Evolutionary conservation across 164 flowering plant species (phyloP), one percentile per base, ranked within the genome.

Genomic region (Protea cynaroides): DNA sequence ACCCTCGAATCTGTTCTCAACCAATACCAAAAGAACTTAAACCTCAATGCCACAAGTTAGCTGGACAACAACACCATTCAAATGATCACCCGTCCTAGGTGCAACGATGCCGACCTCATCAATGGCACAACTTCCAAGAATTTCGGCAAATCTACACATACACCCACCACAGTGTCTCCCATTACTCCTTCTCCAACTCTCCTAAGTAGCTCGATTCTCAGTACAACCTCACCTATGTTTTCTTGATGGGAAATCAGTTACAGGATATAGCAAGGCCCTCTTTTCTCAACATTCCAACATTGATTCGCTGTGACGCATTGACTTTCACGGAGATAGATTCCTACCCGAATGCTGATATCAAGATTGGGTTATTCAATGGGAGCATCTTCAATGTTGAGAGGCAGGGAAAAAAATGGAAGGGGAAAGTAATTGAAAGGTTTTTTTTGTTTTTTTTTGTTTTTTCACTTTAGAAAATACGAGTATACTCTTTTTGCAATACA

Each of bases 251-350:
- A 7, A 22, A 78, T 71, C 69, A 61, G 62, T 63, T 71, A 64
- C 58, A 73, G 19, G 76, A 72, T 17, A 67, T 68, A 54, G 81
- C 7, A 61, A 65, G 29, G 0, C 65, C 23, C 78, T 74, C 14
- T 84, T 87, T 66, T 14, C 52, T 19, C 74, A 81, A 78, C 94
- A 0, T 90, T 90, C 59, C 53, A 74, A 7, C 78, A 86, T 63
- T 90, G 96, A 94, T 68, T 86, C 10, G 61, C 65, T 12, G 90
- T 78, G 43, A 82, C 84, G 8, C 81, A 38, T 72, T 90, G 59
- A 80, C 47, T 17, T 87, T 90, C 66, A 50, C 69, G 8, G 84
- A 79, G 74, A 43, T 63, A 6, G 63, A 55, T 13, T 65, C 65
- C 7, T 80, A 71, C 69, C 0, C 2, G 1, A 7, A 68, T 19